A percentile compares a stretch with the other conserved stretches of the same genome.
These are phyloP conservation scores for Dispira simplex DNA, from an alignment of 192 early-diverging fungal genomes.

Conservation along the genomic window DNA sequence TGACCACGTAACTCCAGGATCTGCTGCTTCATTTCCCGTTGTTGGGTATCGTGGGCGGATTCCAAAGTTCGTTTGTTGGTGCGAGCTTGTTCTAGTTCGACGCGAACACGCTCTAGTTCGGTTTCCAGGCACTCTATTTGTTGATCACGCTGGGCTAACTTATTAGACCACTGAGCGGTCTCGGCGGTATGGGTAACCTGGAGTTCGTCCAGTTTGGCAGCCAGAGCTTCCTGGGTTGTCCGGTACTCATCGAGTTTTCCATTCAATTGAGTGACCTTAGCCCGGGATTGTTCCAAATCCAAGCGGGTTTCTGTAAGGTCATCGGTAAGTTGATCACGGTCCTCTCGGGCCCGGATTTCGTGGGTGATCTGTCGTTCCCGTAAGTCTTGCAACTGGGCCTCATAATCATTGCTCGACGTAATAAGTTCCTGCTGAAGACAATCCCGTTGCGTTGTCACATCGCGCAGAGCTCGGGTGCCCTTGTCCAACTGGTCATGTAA, in stretches of 20 bases:
- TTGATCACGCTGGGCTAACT: neutral
- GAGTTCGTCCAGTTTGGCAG: neutral
- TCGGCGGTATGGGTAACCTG: neutral
- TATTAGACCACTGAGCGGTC: neutral
- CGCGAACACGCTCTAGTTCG: neutral
- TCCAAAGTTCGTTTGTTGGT: neutral
- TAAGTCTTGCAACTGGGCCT: constrained; percentile 1
- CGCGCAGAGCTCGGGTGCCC: neutral
- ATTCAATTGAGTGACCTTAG: neutral
- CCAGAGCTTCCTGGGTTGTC: neutral
- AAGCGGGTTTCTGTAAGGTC: neutral
- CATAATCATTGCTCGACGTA: neutral
- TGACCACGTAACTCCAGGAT: neutral
- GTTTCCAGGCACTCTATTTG: neutral
- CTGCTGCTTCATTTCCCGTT: neutral
- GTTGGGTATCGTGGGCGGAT: too few species aligned
- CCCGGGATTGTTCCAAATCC: neutral
- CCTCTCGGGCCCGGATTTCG: neutral
- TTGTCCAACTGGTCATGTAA: neutral
- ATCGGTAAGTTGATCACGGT: neutral
- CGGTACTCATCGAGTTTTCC: neutral
- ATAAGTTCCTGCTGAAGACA: constrained; percentile 3
- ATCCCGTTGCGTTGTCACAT: neutral
- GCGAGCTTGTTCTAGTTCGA: neutral
- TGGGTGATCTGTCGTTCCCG: neutral